Evolutionary conservation across 139 green algal species (phyloP).

Genomic region (Chlorella sp.): DNA sequence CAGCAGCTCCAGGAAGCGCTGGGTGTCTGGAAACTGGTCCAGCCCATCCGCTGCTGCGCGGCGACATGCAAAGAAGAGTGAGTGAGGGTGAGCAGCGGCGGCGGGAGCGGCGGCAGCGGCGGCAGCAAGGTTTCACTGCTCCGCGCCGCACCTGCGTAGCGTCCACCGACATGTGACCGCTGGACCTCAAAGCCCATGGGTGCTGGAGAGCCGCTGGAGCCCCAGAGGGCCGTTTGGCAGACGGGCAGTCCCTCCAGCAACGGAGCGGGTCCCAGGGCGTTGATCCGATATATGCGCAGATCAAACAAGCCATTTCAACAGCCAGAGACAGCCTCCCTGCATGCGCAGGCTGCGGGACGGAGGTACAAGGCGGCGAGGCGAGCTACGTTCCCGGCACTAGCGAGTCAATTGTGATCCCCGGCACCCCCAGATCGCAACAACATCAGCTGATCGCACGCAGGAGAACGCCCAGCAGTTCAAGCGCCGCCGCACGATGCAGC

Average conservation of each 20-base stretch:
- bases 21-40: conserved; percentile 46
- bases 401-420: no score
- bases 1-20: conserved; percentile 57
- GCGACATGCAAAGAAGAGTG: not conserved
- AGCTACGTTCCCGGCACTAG: no score
- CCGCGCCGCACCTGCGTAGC: not conserved
- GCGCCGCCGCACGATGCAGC: not conserved
- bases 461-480: no score
- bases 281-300: not conserved
- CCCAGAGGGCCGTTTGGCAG: not conserved
- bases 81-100: not conserved
- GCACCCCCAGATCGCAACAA: no score
- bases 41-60: conserved; percentile 19
- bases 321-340: not conserved
- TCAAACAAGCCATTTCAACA: not conserved
- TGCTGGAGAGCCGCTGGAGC: not conserved
- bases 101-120: not conserved
- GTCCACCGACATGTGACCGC: not conserved
- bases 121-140: not conserved
- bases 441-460: not conserved
- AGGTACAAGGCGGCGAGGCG: no score
- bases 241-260: not conserved
- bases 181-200: not conserved
- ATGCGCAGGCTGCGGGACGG: no score
- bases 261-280: no score